Conservation (phyloP, 1,284 basidiomycete species). For the Sporisorium exsertum region DNA sequence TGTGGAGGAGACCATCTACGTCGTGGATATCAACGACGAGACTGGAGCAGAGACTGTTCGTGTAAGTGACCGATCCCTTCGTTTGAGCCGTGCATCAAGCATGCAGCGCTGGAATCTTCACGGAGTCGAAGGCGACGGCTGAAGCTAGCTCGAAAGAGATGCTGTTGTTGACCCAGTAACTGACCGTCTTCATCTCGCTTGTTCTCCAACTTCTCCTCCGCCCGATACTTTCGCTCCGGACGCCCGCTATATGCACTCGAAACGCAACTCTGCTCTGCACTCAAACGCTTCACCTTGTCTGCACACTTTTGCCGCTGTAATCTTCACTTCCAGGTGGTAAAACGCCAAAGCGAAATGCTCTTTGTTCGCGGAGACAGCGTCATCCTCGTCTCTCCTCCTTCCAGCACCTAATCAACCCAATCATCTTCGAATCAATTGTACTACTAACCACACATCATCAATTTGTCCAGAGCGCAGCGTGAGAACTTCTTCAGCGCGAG, state of each 20-base stretch:
- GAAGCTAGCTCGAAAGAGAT: no score
- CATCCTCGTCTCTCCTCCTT: conserved; percentile 67
- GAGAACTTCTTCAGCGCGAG: not conserved
- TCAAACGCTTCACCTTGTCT: not conserved
- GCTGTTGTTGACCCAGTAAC: not conserved
- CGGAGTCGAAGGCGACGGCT: no score
- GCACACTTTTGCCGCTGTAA: not conserved
- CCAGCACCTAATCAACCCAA: conserved; percentile 31
- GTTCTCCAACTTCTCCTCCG: not conserved
- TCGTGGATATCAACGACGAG: conserved; percentile 70
- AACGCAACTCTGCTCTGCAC: no score
- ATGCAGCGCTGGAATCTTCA: no score
- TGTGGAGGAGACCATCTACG: conserved; percentile 81
- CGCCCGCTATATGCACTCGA: no score
- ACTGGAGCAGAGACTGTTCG: conserved; percentile 71
- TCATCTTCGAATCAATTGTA: not conserved
- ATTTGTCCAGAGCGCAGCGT: no score
- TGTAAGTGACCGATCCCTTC: conserved; percentile 65
- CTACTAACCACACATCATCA: not conserved
- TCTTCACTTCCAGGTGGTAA: conserved; percentile 93
- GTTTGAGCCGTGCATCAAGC: no score
- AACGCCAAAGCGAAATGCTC: conserved; percentile 95
- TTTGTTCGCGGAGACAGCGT: conserved; percentile 84
- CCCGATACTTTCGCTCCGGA: no score
- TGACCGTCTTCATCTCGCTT: not conserved